Base-by-base conservation (phyloP, 1,284 basidiomycete genomes). In the Tylopilus sp. region DNA sequence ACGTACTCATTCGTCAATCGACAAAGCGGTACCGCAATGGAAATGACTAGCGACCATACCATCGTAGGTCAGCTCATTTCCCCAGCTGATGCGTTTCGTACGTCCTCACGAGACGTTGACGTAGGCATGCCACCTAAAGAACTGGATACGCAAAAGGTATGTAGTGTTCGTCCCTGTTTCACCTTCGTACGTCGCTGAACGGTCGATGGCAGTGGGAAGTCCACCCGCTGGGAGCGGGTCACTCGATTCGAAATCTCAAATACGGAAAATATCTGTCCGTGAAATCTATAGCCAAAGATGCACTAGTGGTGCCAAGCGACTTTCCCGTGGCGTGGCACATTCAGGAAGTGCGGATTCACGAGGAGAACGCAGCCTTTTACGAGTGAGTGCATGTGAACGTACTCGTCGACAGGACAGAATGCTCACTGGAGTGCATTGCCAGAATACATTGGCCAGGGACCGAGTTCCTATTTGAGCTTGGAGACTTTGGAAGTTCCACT, bases 1-100 rank as follows among this genome's bases (percentile, higher is more conserved):
- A 67, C 65, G 2, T 65, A 67, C 44, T 52, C 60, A 7, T 64
- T 68, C 44, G 28, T 54, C 48, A 68, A 68, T 38, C 55, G 63
- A 43, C 64, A 66, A 52, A 68, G 63, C 18, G 65, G 66, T n/a
- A 68, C 63, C 11, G 57, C 66, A 15, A 64, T 65, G 61, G 63
- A 66, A 34, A 50, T 68, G 61, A 35, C 53, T 0, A 63, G 54
- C 20, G 53, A 68, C 33, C 36, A 66, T n/a, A 33, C 44, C 17
- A 46, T 64, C 41, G 54, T 66, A 30, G 63, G 63, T 59, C 28
- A 42, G 63, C 46, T 10, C 18, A 12, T 20, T 7, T n/a, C 12
- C 29, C 2, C 10, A 3, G 14, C 20, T 18, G 5, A 12, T 28
- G 9, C 24, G 3, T 11, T 30, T 4, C 30, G 20, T 20, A 6